Base-by-base conservation (phyloP, 164 flowering plant genomes). In the Nelumbo lutea region DNA sequence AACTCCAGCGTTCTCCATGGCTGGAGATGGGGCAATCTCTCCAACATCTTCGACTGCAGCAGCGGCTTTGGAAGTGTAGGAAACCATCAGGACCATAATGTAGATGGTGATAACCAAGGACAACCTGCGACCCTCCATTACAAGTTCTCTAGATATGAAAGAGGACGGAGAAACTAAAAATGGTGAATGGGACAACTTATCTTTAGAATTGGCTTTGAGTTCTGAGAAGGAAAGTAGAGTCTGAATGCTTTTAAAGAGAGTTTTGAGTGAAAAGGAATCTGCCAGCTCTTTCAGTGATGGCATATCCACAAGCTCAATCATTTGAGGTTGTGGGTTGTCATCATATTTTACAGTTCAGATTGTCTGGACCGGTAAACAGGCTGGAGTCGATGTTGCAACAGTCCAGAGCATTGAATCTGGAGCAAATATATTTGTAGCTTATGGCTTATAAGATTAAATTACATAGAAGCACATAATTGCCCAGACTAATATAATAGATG, bases 21-120 rank as follows among this genome's bases (percentile, higher is more conserved):
- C 69, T 1, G 79, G 85, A 0, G 82, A 50, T 2, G 82, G 83
- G 27, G 83, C 76, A n/a, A 78, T 70, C 43, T 27, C 73, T 15
- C 75, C 78, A 0, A 64, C 59, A 65, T 79, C 72, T 64, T 79
- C 77, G 38, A 38, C 9, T 4, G 13, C 64, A 44, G 55, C 68
- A 0, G 72, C 42, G 2, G 67, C 61, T 5, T 69, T 46, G 8
- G 61, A 27, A 9, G 75, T 48, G 42, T 62, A 73, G 38, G 69
- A 68, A 4, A 46, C 5, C 64, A 73, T n/a, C 63, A 80, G 38
- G 62, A 71, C 59, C 61, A 71, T 64, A 6, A 69, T 65, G 72
- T 61, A 73, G 68, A 76, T 53, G 68, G 74, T 72, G 65, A 80
- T 72, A 58, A 56, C 70, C 62, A 65, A 57, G 61, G 65, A 48